Evolutionary conservation across 208 protist genomes (phyloP), one percentile per base, ranked within the genome.

Genomic region (Endotrypanum monterogeii): DNA sequence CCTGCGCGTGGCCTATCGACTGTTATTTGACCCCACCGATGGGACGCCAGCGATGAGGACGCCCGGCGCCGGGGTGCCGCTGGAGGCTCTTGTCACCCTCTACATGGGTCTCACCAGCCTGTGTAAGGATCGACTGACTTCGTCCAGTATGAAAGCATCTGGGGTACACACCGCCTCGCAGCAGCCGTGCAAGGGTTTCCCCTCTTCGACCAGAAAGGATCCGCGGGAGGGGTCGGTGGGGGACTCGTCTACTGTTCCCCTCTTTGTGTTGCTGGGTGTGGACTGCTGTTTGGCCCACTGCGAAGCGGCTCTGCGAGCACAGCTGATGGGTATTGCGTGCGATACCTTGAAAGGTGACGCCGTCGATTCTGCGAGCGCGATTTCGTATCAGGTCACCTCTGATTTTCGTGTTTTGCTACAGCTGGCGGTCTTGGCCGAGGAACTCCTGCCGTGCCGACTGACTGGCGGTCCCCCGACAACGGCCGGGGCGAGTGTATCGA

Each of bases 11-110:
- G 30, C 68, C n/a, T 73, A 50, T 39, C 68, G 54, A 7, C 1
- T 73, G 7, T 41, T 73, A 4, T 73, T 73, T 54, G 20, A n/a
- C 39, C 16, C 68, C 37, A 55, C 6, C 28, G 44, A 14, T 30
- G 60, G 25, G 37, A 18, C 23, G 3, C 14, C 67, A 46, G 46
- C 67, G 0, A 35, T 46, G 7, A 35, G 51, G 12, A 30, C 8
- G 35, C 37, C 51, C 44, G 18, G 30, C 1, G 18, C 35, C 14
- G 11, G n/a, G 55, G 28, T 73, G 39, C 7, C 75, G n/a, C 69
- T 80, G 60, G 75, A 80, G 32, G 50, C 69, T 14, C 75, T 80
- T 0, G 60, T 74, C 44, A 74, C 62, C n/a, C 37, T 80, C 7
- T 67, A 74, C 75, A 30, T 80, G 12, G 41, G 66, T 32, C 30